Base-by-base conservation (phyloP, 2,329 filamentous ascomycete species). In the Aspergillus sp. region DNA sequence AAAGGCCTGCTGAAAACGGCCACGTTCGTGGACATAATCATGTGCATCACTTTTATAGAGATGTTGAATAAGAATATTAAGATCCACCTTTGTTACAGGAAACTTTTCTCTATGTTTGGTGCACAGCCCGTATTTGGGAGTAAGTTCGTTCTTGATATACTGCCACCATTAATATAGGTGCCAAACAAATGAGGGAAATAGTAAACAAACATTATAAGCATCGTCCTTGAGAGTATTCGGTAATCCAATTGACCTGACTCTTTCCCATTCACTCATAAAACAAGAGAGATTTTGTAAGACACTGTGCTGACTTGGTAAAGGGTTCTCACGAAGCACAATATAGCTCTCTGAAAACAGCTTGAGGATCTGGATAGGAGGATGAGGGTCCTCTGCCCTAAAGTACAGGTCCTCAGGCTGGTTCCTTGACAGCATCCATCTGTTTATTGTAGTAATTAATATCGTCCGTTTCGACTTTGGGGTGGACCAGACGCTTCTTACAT, bases 201-300 rank as follows among this genome's bases (percentile, higher is more conserved):
- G 18, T 15, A 2, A 49, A 49, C 18, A 39, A 38, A 49, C 11
- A 22, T 22, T 49, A 15, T 49, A 49, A n/a, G 11, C n/a, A 36
- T 48, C 18, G 24, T 48, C 9, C 6, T 38, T 48, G 9, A 22
- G 11, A 9, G 3, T 20, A 3, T 50, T 11, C 7, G 15, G 22
- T 50, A 50, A 3, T 50, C 4, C 18, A 1, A 30, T 8, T 26
- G 4, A 41, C 13, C 9, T 50, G 18, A 41, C 2, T 9, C 22
- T 50, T 50, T 50, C 48, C 48, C 7, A 50, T 41, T 50, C 8
- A 30, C 22, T 50, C 3, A 50, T 50, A 13, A 50, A 50, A 30
- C 13, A 30, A n/a, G 36, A 5, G 38, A 50, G 36, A 30, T 41
- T 50, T 3, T 50, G 15, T 8, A 50, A 26, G 15, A 50, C 7